A percentile compares a stretch with the other conserved stretches of the same genome.
Evolutionary conservation across 1,139 yeast species (phyloP).

Genomic region (Blastobotrys malaysiensis): DNA sequence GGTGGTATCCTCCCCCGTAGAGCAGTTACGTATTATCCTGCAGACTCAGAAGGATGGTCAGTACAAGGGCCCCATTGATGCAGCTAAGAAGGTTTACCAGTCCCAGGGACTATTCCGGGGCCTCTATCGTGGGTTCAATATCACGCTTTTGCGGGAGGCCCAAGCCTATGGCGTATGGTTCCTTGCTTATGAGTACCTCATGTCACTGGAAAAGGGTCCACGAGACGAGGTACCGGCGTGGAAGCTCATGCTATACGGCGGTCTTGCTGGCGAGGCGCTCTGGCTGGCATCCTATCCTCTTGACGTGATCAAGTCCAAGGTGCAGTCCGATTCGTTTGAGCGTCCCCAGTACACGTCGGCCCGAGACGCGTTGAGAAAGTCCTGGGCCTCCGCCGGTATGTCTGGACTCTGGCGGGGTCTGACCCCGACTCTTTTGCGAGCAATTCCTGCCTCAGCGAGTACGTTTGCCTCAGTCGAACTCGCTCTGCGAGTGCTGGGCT

Average conservation of each 20-base stretch:
- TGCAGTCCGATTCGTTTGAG: slow-evolving; percentile 65
- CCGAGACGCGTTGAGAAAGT: slow-evolving; percentile 43
- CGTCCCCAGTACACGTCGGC: slow-evolving; percentile 44
- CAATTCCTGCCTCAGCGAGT: slow-evolving; percentile 70
- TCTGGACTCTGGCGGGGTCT: slow-evolving; percentile 69
- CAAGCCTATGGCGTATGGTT: slow-evolving; percentile 88
- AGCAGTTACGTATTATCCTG: slow-evolving; percentile 64
- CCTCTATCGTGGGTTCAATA: slow-evolving; percentile 52
- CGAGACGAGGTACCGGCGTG: slow-evolving; percentile 56
- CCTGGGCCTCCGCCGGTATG: slow-evolving; percentile 44
- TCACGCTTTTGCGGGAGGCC: slow-evolving; percentile 61
- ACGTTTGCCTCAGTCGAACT: slow-evolving; percentile 75
- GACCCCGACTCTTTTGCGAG: slow-evolving; percentile 62
- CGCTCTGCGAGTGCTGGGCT: slow-evolving; percentile 48
- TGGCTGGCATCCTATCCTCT: slow-evolving; percentile 70
- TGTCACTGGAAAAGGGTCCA: slow-evolving; percentile 29
- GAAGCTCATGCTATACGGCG: slow-evolving; percentile 59
- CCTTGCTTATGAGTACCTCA: slow-evolving; percentile 59
- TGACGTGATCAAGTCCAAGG: slow-evolving; percentile 62
- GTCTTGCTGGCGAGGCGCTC: slow-evolving; percentile 64
- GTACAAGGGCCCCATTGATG: slow-evolving; percentile 45
- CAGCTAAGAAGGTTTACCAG: slow-evolving; percentile 43
- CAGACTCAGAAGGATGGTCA: slow-evolving; percentile 48
- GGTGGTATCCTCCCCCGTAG: slow-evolving; percentile 68
- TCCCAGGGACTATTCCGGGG: slow-evolving; percentile 48